These are phyloP conservation scores for Russula foetens DNA, from an alignment of 768 basidiomycete genomes.

Conservation along the genomic window DNA sequence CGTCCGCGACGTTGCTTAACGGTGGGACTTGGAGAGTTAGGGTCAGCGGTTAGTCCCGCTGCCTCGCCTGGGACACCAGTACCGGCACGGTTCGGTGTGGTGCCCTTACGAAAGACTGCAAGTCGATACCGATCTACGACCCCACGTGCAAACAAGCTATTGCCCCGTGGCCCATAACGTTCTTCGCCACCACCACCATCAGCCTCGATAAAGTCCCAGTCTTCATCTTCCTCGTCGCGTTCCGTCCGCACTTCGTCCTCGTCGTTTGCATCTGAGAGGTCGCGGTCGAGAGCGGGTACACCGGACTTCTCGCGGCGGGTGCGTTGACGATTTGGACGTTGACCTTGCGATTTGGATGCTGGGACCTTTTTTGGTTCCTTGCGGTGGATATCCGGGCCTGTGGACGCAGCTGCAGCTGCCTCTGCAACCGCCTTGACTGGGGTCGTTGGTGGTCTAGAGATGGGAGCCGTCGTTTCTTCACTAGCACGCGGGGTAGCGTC, in stretches of 20 bases:
- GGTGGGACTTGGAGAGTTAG: conserved; percentile 39
- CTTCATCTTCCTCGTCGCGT: conserved; percentile 64
- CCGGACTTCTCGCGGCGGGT: conserved; percentile 75
- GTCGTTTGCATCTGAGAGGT: conserved; percentile 47
- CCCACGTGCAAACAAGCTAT: conserved; percentile 83
- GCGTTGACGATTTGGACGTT: conserved; percentile 27
- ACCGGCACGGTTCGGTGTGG: conserved; percentile 48
- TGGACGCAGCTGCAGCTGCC: conserved; percentile 14
- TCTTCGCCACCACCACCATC: conserved; percentile 84
- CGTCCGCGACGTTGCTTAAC: conserved; percentile 61
- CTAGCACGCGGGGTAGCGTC: conserved; percentile 17
- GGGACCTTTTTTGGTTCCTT: conserved; percentile 16
- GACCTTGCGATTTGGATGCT: conserved; percentile 9
- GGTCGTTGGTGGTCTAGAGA: neutral
- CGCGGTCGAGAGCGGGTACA: conserved; percentile 69
- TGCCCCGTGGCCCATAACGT: conserved; percentile 69
- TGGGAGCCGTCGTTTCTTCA: neutral
- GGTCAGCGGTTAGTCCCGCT: conserved; percentile 22
- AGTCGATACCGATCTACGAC: conserved; percentile 84
- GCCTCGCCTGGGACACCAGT: conserved; percentile 53
- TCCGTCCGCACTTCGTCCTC: conserved; percentile 37
- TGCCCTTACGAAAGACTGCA: conserved; percentile 79
- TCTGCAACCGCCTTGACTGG: conserved; percentile 8
- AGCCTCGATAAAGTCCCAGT: conserved; percentile 87
- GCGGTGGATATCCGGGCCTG: conserved; percentile 9